These are phyloP conservation scores for Lactarius pseudohatsudake DNA, from an alignment of 768 basidiomycete species.

Conservation along the genomic window DNA sequence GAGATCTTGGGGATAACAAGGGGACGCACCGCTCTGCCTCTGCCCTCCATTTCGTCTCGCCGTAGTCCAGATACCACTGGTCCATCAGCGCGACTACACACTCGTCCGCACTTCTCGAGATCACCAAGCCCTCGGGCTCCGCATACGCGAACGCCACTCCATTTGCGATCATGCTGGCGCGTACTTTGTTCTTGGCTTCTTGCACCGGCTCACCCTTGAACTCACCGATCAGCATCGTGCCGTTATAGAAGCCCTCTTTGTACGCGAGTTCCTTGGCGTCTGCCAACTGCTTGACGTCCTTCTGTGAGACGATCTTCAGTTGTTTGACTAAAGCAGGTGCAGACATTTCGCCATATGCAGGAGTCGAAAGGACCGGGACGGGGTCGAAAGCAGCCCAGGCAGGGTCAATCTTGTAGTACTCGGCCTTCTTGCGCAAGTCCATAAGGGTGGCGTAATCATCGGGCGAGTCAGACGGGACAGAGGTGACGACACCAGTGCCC, in stretches of 20 bases:
- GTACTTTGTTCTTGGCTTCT: slow-evolving; percentile 88
- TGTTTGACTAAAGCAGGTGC: slow-evolving; percentile 82
- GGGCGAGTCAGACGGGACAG: slow-evolving; percentile 96
- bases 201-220: slow-evolving; percentile 87
- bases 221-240: slow-evolving; percentile 87
- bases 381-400: slow-evolving; percentile 84
- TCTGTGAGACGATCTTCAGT: slow-evolving; percentile 93
- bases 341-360: slow-evolving; percentile 89
- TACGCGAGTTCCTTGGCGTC: slow-evolving; percentile 98
- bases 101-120: slow-evolving; percentile 91
- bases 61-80: slow-evolving; percentile 99
- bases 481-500: slow-evolving; percentile 98
- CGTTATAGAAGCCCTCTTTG: slow-evolving; percentile 97
- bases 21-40: slow-evolving; percentile 73
- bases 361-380: slow-evolving; percentile 83
- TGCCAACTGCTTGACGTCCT: slow-evolving; percentile 87
- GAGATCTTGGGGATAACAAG: slow-evolving; percentile 5
- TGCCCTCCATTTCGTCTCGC: slow-evolving; percentile 85
- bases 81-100: slow-evolving; percentile 98
- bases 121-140: slow-evolving; percentile 89
- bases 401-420: slow-evolving; percentile 93
- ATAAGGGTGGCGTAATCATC: slow-evolving; percentile 90
- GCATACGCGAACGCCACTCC: slow-evolving; percentile 88
- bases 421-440: slow-evolving; percentile 94
- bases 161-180: slow-evolving; percentile 74